phyloP scores from a whole-genome alignment of 2,329 filamentous ascomycete species.

The Colletotrichum viniferum region DNA sequence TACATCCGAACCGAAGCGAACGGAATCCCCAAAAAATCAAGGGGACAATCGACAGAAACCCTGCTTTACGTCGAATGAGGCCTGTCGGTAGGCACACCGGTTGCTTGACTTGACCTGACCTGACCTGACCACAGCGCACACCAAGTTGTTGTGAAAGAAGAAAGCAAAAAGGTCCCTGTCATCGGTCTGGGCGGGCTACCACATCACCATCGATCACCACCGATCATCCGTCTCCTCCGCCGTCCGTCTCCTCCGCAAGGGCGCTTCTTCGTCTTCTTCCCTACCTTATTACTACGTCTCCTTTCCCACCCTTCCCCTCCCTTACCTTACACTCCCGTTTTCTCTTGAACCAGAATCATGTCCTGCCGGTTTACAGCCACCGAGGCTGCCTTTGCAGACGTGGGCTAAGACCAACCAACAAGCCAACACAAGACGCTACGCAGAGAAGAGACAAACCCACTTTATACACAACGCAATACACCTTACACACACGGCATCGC shows the following conservation, averaged over 20 bases:
- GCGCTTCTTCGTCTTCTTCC: not conserved
- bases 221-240: not conserved
- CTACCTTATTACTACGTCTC: not conserved
- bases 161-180: conserved; percentile 7
- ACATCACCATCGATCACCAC: conserved; percentile 13
- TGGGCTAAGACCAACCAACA: conserved; percentile 13
- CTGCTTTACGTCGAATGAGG: not conserved
- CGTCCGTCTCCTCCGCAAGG: not conserved
- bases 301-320: not conserved
- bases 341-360: conserved; percentile 5
- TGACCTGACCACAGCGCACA: not conserved
- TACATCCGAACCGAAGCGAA: not conserved
- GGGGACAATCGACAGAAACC: not conserved
- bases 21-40: not conserved
- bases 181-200: not conserved
- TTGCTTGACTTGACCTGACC: not conserved
- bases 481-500: not conserved
- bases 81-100: not conserved
- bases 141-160: not conserved
- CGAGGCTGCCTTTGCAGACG: conserved; percentile 15
- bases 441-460: not conserved
- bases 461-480: not conserved
- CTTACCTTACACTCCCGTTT: not conserved
- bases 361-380: conserved; percentile 13
- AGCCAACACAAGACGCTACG: not conserved